Evolutionary conservation across 2,329 filamentous ascomycete species (phyloP), one percentile per base, ranked within the genome.

Genomic region (Aspergillus melleus): DNA sequence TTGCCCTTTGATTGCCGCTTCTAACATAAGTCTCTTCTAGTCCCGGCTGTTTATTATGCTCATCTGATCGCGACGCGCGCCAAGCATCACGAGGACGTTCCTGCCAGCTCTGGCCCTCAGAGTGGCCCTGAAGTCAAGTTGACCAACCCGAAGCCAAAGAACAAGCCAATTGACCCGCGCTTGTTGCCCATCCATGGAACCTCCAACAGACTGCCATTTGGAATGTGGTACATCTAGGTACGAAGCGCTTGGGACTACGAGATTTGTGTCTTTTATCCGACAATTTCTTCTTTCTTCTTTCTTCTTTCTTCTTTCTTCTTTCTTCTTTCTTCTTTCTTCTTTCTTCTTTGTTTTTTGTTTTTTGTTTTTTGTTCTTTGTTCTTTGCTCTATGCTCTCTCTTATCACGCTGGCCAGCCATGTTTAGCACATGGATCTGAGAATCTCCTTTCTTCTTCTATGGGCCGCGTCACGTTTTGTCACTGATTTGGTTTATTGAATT

Each of bases 41-140:
- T 85, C 65, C 95, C 95, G 0, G 92, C 95, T 0, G 89, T 98
- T 0, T 99, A 99, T 82, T 99, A 99, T 68, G 92, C 96, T 0
- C 95, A 99, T 76, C 78, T 99, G 64, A 92, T 93, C 36, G 89
- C 92, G 9, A 86, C 87, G 59, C 90, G 95, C 53, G 92, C 91
- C 20, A 87, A 88, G 56, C 81, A 87, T 3, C 95, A 99, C 65
- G 88, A 94, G 69, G 80, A 83, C 62, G 70, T 79, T 10, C 66
- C 74, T 16, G 70, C 74, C 11, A 72, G 70, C 47, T 70, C 68
- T n/a, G 77, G 77, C 19, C 77, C 76, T 36, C 76, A 76, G 60
- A 75, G 72, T 54, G 77, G 78, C 5, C 68, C 73, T 2, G 70
- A 72, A 19, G 71, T 73, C 59, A 77, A 74, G 57, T 65, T 73